Evolutionary conservation across 345 rosid species (phyloP), one percentile per base, ranked within the genome.

Genomic region (Populus deltoides): DNA sequence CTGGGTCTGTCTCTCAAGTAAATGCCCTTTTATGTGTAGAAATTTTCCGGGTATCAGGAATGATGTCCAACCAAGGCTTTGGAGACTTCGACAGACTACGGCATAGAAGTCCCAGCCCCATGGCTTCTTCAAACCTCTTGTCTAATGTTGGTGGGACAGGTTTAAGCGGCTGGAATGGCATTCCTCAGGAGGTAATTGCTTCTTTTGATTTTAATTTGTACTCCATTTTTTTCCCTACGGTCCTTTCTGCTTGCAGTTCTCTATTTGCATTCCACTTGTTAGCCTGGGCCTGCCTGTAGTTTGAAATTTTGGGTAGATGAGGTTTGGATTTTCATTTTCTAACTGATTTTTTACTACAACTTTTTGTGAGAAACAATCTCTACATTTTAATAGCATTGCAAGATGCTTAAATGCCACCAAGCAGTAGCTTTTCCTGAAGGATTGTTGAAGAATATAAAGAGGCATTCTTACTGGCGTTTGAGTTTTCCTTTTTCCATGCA

Each of bases 21-120:
- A 33, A 39, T 80, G 39, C 53, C 79, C 59, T 62, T 79, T 79
- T 75, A 25, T 84, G 72, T 83, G 87, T 89, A 96, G 99, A 95
- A 82, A 93, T 95, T 66, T 91, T 88, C 65, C 89, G 97, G 68
- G 92, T 92, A 31, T 88, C 91, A 5, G 94, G 93, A 72, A 87
- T 92, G 93, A 87, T 88, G 90, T 89, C 94, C 73, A 94, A 90
- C 88, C 97, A 91, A 90, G 98, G 92, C 15, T 92, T 89, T 83
- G 90, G 88, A 31, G 97, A 94, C 80, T 79, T 91, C 68, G 98
- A 94, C 86, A 80, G 97, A 82, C 77, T 94, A 83, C 79, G 97
- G 77, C 94, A 94, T 81, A 90, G 98, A 87, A 94, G 97, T 83
- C 97, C 98, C 31, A 91, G 98, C 86, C 98, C 98, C 73, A 92